Evolutionary conservation across 2,329 filamentous ascomycete genomes (phyloP), one percentile per base, ranked within the genome.

Genomic region (Monosporascus ibericus): DNA sequence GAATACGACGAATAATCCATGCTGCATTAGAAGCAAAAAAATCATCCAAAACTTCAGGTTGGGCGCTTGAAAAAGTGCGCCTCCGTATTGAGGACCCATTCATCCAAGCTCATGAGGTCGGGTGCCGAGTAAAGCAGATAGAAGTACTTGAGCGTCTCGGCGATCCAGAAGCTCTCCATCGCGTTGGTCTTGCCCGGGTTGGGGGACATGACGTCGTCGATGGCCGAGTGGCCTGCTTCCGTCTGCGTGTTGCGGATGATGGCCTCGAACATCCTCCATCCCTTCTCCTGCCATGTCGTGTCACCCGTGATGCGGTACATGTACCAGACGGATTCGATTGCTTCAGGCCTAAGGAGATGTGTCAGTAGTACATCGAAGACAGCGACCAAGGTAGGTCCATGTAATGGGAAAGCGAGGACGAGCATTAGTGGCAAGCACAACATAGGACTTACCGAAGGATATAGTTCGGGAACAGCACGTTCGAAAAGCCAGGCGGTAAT

Each of bases 131-230:
- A 96, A 48, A 95, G 76, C 52, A 96, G 69, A 67, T 90, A 96
- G 60, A 94, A 95, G 66, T 95, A 95, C 75, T 95, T 96, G 61
- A 96, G 74, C 40, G 90, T 96, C 76, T 96, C 91, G 3, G 88
- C 88, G 55, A 90, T 76, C 89, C 91, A 96, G 70, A 95, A 95
- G 64, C 87, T 92, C 73, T 95, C 87, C 88, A 92, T 92, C 60
- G 77, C 75, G 66, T 91, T 81, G 39, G 69, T 66, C 51, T 77
- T 72, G 9, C 62, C 62, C 1, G 76, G 69, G 18, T 75, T 67
- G 1, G 68, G 53, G 6, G 56, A 52, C 24, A 77, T 70, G 14
- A 92, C 86, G 63, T 89, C 81, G 47, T 76, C 70, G 51, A 94
- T 81, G 38, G 87, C 88, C 11, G 82, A 85, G 70, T 90, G 84